Evolutionary conservation across 352 stramenopile species (phyloP), one percentile per base, ranked within the genome.

Genomic region (Thalassiosira mediterranea): DNA sequence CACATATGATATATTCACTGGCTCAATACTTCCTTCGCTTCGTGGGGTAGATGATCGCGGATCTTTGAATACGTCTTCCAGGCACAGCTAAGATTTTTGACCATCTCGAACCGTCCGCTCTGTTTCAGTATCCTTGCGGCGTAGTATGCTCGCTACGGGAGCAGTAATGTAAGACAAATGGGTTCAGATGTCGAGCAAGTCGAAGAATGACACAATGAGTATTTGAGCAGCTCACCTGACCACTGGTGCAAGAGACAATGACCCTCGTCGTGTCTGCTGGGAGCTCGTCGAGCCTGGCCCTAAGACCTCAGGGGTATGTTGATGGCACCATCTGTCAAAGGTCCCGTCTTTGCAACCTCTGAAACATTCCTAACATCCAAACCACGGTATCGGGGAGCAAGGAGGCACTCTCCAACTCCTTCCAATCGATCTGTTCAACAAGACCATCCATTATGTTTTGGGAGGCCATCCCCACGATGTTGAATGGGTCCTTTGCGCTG

Each of bases 401-500:
- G 17, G 58, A 44, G 8, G 76, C 53, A 2, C 70, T 49, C 2
- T 81, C 70, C 13, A 89, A 37, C 23, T 89, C 72, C 31, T 79
- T 82, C 79, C 79, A 89, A 59, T 89, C 71, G 5, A 89, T 56
- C 62, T 88, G 75, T n/a, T 78, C 73, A 1, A 89, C 79, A 10
- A 88, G 28, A 29, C 85, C 82, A 32, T 91, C 73, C 10, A 86
- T 32, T 34, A 86, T 60, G 58, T 93, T 91, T 48, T 86, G 67
- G 19, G 81, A 83, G 4, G 72, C 73, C 81, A 93, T 88, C 4
- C 88, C 88, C 7, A 80, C 83, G 26, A 92, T 81, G 61, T 94
- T 94, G 2, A 92, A 73, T 4, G 87, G 73, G 53, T 93, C 84
- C 51, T 92, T 91, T 0, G 88, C 88, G 10, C 63, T 78, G 47